Evolutionary conservation across 495 filamentous ascomycete species (phyloP).

Genomic region (Evansstolkia leycettana): DNA sequence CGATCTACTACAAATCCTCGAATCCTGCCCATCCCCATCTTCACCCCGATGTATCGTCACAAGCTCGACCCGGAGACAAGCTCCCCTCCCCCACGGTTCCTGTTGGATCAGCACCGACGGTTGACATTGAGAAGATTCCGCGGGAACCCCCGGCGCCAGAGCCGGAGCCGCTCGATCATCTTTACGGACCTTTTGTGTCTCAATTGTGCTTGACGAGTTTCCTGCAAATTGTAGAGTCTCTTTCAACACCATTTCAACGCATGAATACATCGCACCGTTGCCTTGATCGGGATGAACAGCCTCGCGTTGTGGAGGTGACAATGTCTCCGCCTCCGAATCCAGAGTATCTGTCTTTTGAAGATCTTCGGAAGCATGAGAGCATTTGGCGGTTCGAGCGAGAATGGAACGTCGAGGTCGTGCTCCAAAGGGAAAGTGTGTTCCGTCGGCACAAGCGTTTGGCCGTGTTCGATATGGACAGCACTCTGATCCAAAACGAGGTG

Average conservation of each 20-base stretch:
- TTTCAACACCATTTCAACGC: constrained; percentile 47
- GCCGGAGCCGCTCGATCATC: constrained; percentile 58
- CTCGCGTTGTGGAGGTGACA: constrained; percentile 57
- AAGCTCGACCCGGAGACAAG: constrained; percentile 13
- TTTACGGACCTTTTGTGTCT: constrained; percentile 66
- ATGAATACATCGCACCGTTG: constrained; percentile 58
- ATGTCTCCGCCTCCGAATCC: constrained; percentile 55
- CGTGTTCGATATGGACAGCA: constrained; percentile 97
- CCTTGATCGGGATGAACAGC: constrained; percentile 48
- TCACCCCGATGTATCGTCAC: constrained; percentile 25
- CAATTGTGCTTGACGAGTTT: constrained; percentile 75
- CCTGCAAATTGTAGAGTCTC: constrained; percentile 59
- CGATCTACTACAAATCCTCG: constrained; percentile 35
- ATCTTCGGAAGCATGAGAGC: constrained; percentile 64
- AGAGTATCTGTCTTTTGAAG: constrained; percentile 52
- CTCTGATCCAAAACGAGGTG: constrained; percentile 89
- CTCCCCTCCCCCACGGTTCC: constrained; percentile 30
- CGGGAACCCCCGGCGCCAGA: constrained; percentile 54
- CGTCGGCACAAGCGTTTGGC: constrained; percentile 67
- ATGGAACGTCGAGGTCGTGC: constrained; percentile 74
- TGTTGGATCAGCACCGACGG: constrained; percentile 47
- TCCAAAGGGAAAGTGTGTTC: constrained; percentile 61
- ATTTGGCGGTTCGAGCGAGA: constrained; percentile 73
- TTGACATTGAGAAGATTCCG: constrained; percentile 55
- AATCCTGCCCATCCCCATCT: constrained; percentile 30